Conservation (phyloP, 768 basidiomycete genomes). For the Lentinula lateritia region DNA sequence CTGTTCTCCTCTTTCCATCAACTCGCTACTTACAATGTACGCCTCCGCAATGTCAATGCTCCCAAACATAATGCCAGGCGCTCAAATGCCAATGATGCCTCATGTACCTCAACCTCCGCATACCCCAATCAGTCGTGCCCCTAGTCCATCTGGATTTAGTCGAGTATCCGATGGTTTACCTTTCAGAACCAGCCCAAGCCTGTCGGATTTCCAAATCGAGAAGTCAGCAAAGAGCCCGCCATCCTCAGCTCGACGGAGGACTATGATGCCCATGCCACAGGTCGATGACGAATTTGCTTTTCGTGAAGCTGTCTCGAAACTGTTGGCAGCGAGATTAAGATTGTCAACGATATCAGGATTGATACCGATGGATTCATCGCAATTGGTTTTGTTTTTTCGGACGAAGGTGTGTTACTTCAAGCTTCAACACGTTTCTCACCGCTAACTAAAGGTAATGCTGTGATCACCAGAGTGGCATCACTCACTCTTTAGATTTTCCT, state of each 20-base stretch:
- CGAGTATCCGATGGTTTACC: constrained; percentile 21
- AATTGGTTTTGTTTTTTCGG: constrained; percentile 71
- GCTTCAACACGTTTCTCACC: neutral
- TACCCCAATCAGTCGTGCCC: constrained; percentile 10
- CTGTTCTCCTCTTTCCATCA: neutral
- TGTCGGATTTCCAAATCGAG: constrained; percentile 65
- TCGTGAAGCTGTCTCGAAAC: constrained; percentile 46
- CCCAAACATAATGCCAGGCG: too few relatives aligned
- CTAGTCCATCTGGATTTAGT: constrained; percentile 19
- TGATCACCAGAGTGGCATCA: constrained; percentile 57
- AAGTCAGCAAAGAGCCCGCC: constrained; percentile 27
- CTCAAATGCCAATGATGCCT: too few relatives aligned
- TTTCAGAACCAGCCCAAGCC: constrained; percentile 29
- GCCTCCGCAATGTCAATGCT: constrained; percentile 1
- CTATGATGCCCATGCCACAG: constrained; percentile 24
- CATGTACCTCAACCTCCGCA: neutral
- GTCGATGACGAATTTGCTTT: constrained; percentile 47
- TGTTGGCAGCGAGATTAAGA: constrained; percentile 54
- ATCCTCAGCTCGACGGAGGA: constrained; percentile 26
- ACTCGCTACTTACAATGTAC: neutral
- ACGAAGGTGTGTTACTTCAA: constrained; percentile 46
- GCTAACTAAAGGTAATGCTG: neutral
- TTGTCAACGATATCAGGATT: constrained; percentile 64
- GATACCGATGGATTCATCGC: constrained; percentile 64
- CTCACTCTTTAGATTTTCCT: constrained; percentile 78